A percentile compares a stretch with the other conserved stretches of the same genome.
Evolutionary conservation across 371 early-diverging fungal species (phyloP).

Genomic region (Zopfochytrium polystomum): DNA sequence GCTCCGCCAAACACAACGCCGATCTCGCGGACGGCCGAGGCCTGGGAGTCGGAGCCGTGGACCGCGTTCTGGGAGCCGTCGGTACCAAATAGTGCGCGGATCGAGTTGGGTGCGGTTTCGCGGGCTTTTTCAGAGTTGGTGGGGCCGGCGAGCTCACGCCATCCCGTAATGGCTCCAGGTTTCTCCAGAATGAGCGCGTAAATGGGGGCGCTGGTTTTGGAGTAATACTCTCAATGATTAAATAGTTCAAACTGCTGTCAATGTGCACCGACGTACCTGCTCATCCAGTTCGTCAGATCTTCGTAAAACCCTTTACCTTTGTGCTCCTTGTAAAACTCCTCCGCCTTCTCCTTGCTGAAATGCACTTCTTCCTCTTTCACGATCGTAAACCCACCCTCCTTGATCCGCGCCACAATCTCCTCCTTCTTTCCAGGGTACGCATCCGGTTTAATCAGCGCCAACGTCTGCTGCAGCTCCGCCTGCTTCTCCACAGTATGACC

Average conservation of each 20-base stretch:
- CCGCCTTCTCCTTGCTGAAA: constrained; percentile 52
- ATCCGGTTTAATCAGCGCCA: constrained; percentile 67
- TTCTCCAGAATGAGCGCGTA: constrained; percentile 70
- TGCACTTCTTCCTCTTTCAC: constrained; percentile 55
- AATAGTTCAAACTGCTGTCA: neutral
- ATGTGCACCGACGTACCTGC: constrained; percentile 42
- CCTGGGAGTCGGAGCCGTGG: constrained; percentile 74
- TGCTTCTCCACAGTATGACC: neutral
- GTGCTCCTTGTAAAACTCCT: constrained; percentile 72
- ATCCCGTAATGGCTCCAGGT: constrained; percentile 58
- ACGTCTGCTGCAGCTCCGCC: no score
- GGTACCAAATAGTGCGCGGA: constrained; percentile 60
- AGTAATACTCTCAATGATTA: neutral
- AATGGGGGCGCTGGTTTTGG: constrained; percentile 56
- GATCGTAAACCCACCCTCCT: constrained; percentile 57
- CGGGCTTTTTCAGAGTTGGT: constrained; percentile 67
- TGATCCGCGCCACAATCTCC: constrained; percentile 56
- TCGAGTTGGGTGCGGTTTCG: constrained; percentile 52
- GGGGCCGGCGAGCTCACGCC: constrained; percentile 73
- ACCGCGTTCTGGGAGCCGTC: constrained; percentile 70
- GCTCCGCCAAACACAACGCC: constrained; percentile 43
- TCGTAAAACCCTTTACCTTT: constrained; percentile 63
- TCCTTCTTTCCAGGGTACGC: constrained; percentile 53
- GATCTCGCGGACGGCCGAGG: constrained; percentile 69
- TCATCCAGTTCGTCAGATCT: constrained; percentile 68